phyloP scores from a whole-genome alignment of 2,329 filamentous ascomycete species.

The Onygenales sp. region DNA sequence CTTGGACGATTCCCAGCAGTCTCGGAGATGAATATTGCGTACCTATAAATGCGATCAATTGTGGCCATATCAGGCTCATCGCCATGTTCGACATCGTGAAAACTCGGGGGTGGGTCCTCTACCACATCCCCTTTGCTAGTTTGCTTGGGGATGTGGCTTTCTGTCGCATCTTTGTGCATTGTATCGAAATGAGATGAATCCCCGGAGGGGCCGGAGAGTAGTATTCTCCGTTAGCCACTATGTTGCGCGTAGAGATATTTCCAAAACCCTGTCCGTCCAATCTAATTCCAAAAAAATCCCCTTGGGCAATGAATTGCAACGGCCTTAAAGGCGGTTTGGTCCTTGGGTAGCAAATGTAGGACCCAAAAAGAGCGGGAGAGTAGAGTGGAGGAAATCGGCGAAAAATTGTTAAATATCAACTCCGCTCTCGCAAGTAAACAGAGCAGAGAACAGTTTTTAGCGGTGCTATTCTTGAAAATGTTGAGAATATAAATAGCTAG shows the following conservation, averaged over 20 bases:
- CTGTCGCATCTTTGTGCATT: neutral
- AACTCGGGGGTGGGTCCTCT: neutral
- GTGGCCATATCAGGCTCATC: conserved; percentile 22
- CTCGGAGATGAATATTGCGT: neutral
- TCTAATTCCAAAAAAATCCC: no score
- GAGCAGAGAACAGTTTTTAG: no score
- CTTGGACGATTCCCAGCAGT: neutral
- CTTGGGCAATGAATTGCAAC: no score
- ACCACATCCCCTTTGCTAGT: neutral
- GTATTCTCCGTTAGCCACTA: neutral
- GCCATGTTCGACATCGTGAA: conserved; percentile 14
- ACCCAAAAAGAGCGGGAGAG: no score
- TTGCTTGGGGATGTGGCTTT: neutral
- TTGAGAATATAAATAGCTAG: neutral
- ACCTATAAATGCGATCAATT: conserved; percentile 32
- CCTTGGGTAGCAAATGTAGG: no score
- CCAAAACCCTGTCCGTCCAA: no score
- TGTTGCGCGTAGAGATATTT: no score
- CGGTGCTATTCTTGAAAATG: neutral
- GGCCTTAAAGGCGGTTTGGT: no score
- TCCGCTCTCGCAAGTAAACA: no score
- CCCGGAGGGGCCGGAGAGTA: neutral
- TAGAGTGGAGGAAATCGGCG: no score
- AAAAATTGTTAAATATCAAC: no score
- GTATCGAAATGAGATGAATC: neutral